Evolutionary conservation across 495 filamentous ascomycete species (phyloP), one percentile per base, ranked within the genome.

Genomic region (Rhypophila decipiens): DNA sequence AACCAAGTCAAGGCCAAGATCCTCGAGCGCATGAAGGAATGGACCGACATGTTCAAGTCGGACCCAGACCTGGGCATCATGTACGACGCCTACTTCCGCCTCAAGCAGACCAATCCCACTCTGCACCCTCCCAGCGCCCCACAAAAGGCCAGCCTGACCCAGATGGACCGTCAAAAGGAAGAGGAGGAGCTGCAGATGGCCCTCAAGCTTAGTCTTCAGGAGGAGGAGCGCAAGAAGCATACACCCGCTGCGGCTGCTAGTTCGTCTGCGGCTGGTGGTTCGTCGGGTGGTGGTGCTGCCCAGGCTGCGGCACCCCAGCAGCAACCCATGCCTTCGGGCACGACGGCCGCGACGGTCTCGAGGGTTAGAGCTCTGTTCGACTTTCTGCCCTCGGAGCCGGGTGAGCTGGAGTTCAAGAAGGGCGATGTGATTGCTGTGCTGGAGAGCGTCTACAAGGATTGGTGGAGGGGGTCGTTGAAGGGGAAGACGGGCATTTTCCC

Each of bases 101-200:
- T 98, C 41, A 95, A 96, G 59, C 70, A 71, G 64, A 67, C 59
- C 83, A 93, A 97, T 68, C 93, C 93, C 11, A 94, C 88, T 44
- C 67, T 98, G 18, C 87, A 94, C 44, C 85, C 94, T 11, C 93
- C 93, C 0, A 93, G 88, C 31, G 93, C 93, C 55, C 93, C 93
- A 3, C 84, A 82, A 46, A 98, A 98, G 72, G 83, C 81, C 35
- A 80, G 87, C 58, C 91, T 98, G 43, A 96, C 91, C 33, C 85
- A 91, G 23, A 39, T 84, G 35, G 93, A 98, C 68, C 80, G 94
- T 42, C 85, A 88, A 67, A 96, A 95, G 65, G 93, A 98, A 58
- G 93, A 98, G 51, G 94, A 97, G 42, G 93, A 98, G 66, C 69
- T 98, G 17, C 94, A 97, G 63, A 95, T 96, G 85, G 93, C 93